Evolutionary conservation across 2,329 filamentous ascomycete genomes (phyloP).

Genomic region (Camillea tinctor): DNA sequence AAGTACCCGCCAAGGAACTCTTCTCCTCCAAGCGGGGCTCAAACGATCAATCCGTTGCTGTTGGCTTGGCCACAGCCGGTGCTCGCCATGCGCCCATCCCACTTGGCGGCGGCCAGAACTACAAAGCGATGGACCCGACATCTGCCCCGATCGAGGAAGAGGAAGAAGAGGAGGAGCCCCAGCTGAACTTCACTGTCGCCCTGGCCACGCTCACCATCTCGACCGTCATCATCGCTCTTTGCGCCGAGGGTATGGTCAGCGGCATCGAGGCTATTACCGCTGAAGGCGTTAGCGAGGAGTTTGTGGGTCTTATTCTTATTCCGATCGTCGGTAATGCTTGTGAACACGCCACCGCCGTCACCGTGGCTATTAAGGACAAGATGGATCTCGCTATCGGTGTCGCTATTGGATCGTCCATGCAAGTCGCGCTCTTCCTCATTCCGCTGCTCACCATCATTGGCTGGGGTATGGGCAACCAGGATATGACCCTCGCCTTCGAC

Average conservation of each 20-base stretch:
- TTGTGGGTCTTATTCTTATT: constrained; percentile 76
- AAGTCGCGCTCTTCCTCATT: constrained; percentile 77
- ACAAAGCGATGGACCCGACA: constrained; percentile 37
- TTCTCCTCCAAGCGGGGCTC: constrained; percentile 24
- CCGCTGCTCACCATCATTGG: constrained; percentile 75
- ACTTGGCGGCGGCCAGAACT: constrained; percentile 43
- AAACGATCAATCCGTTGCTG: constrained; percentile 18
- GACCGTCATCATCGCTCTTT: constrained; percentile 78
- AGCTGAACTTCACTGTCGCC: constrained; percentile 71
- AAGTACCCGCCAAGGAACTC: constrained; percentile 47
- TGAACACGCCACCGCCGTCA: constrained; percentile 78
- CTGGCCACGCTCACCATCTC: constrained; percentile 68
- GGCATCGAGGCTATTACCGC: constrained; percentile 68
- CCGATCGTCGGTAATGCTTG: constrained; percentile 83
- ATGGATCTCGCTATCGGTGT: constrained; percentile 83
- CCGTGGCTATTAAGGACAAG: constrained; percentile 79
- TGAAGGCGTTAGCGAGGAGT: constrained; percentile 65
- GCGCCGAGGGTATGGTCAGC: constrained; percentile 75
- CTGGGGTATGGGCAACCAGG: constrained; percentile 69
- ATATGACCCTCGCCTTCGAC: constrained; percentile 83
- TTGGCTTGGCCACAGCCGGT: constrained; percentile 24
- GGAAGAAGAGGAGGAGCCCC: constrained; percentile 72
- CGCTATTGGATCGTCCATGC: constrained; percentile 76
- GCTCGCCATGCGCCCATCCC: constrained; percentile 17
- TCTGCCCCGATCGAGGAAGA: constrained; percentile 52